Percentiles rank a stretch among this genome's conserved stretches.
Conservation (phyloP, 306 rosid species). For the Medicago ruthenica region DNA sequence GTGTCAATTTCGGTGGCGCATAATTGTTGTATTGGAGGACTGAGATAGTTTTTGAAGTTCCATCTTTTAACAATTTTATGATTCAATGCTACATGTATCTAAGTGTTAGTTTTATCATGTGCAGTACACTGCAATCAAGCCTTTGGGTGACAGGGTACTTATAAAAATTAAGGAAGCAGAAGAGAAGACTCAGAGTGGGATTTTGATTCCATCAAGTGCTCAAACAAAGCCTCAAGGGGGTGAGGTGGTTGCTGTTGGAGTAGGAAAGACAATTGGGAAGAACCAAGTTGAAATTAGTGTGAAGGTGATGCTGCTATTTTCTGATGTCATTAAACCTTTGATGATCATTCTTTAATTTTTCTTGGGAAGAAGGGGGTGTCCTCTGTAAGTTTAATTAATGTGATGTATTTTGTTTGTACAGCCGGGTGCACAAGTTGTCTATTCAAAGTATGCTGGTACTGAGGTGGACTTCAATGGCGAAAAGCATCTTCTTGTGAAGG, state of each 20-base stretch:
- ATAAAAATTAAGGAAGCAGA: conserved; percentile 69
- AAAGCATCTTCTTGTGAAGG: conserved; percentile 84
- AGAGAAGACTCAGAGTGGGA: conserved; percentile 80
- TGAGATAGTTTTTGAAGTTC: not conserved
- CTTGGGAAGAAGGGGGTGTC: not conserved
- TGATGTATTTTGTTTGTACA: conserved; percentile 38
- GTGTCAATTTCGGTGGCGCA: no score
- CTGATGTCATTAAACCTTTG: not conserved
- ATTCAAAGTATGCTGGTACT: conserved; percentile 86
- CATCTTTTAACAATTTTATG: not conserved
- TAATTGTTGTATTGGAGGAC: no score
- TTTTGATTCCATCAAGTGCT: conserved; percentile 80
- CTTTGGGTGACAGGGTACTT: conserved; percentile 84
- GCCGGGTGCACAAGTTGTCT: conserved; percentile 77
- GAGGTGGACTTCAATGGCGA: conserved; percentile 82
- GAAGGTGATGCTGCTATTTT: conserved; percentile 51
- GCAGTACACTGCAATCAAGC: conserved; percentile 83
- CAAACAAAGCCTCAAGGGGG: conserved; percentile 92
- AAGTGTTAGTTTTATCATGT: not conserved
- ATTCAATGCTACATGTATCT: conserved; percentile 8
- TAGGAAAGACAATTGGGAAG: conserved; percentile 76
- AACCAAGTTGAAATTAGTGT: conserved; percentile 68
- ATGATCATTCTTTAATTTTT: not conserved
- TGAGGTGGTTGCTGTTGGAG: conserved; percentile 90
- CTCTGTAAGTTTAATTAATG: not conserved